Evolutionary conservation across 2,329 filamentous ascomycete genomes (phyloP), one percentile per base, ranked within the genome.

Genomic region (Trichoderma sp.): DNA sequence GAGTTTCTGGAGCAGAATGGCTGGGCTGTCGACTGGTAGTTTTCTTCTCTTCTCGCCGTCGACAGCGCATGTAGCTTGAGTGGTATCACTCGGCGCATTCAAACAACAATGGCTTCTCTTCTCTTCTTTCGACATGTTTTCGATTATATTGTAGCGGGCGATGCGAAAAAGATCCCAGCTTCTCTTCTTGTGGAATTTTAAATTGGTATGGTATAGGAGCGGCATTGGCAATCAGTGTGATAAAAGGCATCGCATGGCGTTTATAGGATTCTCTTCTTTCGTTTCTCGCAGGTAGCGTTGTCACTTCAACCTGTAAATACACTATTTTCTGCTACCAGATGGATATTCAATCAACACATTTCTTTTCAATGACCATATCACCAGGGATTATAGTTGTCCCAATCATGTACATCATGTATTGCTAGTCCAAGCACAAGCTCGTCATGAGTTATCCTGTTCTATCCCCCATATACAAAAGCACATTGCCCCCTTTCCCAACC

Each of bases 1-100:
- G 93, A 96, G 75, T 98, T 97, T 77, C 83, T 98, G 72, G 87
- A 92, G 32, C 85, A 93, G 76, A 98, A 97, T 77, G 95, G 94
- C 11, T 97, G 96, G 93, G 94, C 94, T 1, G 94, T 93, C 51
- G 95, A 98, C 80, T 98, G 93, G 92, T 97, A 84, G 74, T 3
- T 18, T n/a, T 43, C 3, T 6, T 14, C 5, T 43, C 21, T 32
- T 32, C 30, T 11, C 34, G 5, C 34, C 14, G 6, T 15, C 14
- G 6, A 36, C 34, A 36, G 14, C 34, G 15, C 34, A 15, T 36
- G 34, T 6, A 15, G 34, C 34, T 36, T 15, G 34, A 36, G 34
- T 36, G 14, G 6, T 15, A 1, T 36, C 34, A 36, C 34, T 36
- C 34, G 14, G 34, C 34, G 14, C 34, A 36, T 53, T 53, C 28